Evolutionary conservation across 306 rosid species (phyloP), one percentile per base, ranked within the genome.

Genomic region (Trifolium dubium): DNA sequence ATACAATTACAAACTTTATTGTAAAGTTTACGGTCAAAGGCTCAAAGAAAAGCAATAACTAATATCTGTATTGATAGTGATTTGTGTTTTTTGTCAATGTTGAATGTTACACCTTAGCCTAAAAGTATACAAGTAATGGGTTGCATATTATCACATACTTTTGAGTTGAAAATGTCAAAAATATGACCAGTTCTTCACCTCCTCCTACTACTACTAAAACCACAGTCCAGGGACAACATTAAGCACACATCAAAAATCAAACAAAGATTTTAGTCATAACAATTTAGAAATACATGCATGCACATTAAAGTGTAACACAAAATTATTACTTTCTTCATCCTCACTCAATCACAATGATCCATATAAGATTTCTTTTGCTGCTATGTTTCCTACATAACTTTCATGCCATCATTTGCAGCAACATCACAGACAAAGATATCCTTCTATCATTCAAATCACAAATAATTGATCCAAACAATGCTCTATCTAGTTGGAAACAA

Each of bases 371-470:
- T 51, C 2, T 15, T 7, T 64, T 74, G 14, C 17, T 82, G 37
- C 61, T 79, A 4, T 62, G 70, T 14, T 35, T 64, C 47, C 37
- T 75, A 39, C 64, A 54, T 62, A 17, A 75, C 37, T 49, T 79
- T 59, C 35, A 59, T 58, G 63, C 6, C 41, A 56, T 75, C 61
- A 28, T 12, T 35, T 70, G 73, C 54, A 50, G 23, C 47, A 12
- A 28, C 2, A 18, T 5, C 18, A 41, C 77, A 14, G 85, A 83
- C 15, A 79, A 1, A 65, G 51, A 75, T 55, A 63, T 47, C 12
- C 85, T 83, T 66, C 69, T 83, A 49, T 71, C 76, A 2, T 71
- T 83, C 76, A 83, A 60, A 79, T 59, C 56, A 32, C 71, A 75
- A 39, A 46, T 83, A 3, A 70, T n/a, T 23, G 86, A 79, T 47